phyloP scores from a whole-genome alignment of 2,329 filamentous ascomycete species.

The Colletotrichum higginsianum region DNA sequence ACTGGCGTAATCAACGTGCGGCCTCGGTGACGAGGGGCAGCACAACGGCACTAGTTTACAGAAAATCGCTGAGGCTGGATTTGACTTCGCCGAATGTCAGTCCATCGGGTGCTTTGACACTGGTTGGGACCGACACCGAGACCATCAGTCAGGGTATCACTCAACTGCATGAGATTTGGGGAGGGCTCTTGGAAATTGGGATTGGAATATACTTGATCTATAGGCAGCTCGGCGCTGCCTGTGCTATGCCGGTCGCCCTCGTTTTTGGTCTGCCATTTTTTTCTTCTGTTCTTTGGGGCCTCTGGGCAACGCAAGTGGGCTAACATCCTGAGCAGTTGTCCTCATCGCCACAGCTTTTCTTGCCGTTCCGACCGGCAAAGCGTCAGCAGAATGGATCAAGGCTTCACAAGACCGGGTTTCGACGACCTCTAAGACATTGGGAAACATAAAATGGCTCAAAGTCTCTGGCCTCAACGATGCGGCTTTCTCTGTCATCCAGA shows the following conservation, averaged over 20 bases:
- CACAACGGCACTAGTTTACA: slow-evolving; percentile 47
- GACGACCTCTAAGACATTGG: slow-evolving; percentile 62
- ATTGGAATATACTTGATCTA: slow-evolving; percentile 49
- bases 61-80: slow-evolving; percentile 45
- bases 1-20: slow-evolving; percentile 45
- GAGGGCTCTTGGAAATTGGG: slow-evolving; percentile 46
- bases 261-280: slow-evolving; percentile 55
- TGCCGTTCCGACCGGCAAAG: slow-evolving; percentile 44
- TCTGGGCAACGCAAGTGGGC: not conserved
- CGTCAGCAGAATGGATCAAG: slow-evolving; percentile 64
- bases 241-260: slow-evolving; percentile 59
- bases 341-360: slow-evolving; percentile 52
- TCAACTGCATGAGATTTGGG: slow-evolving; percentile 46
- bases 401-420: slow-evolving; percentile 65
- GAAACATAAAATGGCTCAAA: slow-evolving; percentile 66
- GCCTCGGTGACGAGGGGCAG: slow-evolving; percentile 48
- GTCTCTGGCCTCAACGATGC: slow-evolving; percentile 62
- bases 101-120: slow-evolving; percentile 45
- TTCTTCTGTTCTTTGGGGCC: no score
- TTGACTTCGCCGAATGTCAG: slow-evolving; percentile 43
- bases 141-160: slow-evolving; percentile 45
- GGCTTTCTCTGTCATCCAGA: slow-evolving; percentile 48
- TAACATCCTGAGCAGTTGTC: slow-evolving; percentile 49
- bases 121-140: slow-evolving; percentile 49
- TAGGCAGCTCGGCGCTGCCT: slow-evolving; percentile 57